Evolutionary conservation across 108 stramenopile genomes (phyloP).

Genomic region (Nannochloropsis gaditana): DNA sequence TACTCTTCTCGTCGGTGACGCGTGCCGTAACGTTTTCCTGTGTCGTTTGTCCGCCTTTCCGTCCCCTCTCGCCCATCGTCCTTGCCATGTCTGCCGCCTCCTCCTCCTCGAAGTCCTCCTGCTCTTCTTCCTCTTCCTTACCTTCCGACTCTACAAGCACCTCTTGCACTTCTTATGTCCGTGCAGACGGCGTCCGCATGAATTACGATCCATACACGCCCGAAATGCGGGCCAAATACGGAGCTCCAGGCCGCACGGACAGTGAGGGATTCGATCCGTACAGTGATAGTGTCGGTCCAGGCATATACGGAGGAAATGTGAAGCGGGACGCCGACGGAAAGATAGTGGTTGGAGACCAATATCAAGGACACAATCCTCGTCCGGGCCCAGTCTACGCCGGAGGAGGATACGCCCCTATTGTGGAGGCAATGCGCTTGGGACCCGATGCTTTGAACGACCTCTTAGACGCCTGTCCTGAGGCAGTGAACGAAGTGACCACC

Average conservation of each 20-base stretch:
- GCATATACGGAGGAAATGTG: conserved; percentile 73
- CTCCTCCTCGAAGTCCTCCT: neutral
- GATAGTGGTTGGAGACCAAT: conserved; percentile 64
- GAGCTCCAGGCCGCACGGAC: conserved; percentile 42
- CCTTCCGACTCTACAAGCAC: neutral
- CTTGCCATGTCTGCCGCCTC: neutral
- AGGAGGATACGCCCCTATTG: conserved; percentile 61
- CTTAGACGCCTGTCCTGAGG: conserved; percentile 59
- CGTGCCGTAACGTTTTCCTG: neutral
- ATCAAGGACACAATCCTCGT: conserved; percentile 69
- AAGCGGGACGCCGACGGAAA: conserved; percentile 55
- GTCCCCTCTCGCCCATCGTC: neutral
- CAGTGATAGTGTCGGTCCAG: conserved; percentile 67
- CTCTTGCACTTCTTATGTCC: neutral
- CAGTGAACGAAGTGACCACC: conserved; percentile 65
- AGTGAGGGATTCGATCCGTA: conserved; percentile 71
- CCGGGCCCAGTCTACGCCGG: conserved; percentile 75
- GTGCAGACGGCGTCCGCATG: neutral
- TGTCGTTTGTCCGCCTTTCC: neutral
- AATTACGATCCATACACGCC: neutral
- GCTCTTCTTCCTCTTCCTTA: neutral
- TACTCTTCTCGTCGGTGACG: neutral
- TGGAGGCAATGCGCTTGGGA: conserved; percentile 55
- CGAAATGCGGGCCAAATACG: neutral
- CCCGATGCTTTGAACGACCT: conserved; percentile 59